Base-by-base conservation (phyloP, 352 stramenopile species). In the Phytopythium oedochilum region DNA sequence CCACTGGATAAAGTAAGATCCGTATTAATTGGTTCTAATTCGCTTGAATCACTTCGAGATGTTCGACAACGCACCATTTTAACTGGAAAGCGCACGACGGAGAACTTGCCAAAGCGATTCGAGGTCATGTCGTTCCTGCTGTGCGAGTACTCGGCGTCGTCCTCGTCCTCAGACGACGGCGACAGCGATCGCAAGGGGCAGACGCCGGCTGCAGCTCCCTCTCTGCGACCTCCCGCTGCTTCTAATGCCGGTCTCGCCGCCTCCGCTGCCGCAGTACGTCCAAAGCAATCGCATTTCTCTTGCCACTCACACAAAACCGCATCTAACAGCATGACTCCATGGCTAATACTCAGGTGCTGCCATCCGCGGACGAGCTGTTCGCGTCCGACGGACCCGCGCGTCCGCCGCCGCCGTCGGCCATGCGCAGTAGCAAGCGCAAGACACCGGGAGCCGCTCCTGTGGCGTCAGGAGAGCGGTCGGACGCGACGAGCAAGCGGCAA, bases 51-150 rank as follows among this genome's bases (percentile, higher is more conserved):
- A 29, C 22, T 31, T 48, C 42, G n/a, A n/a, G n/a, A n/a, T n/a
- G n/a, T n/a, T n/a, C n/a, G n/a, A n/a, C n/a, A n/a, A n/a, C n/a
- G n/a, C n/a, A n/a, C n/a, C n/a, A n/a, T n/a, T n/a, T n/a, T n/a
- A n/a, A n/a, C n/a, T n/a, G n/a, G n/a, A n/a, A n/a, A n/a, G n/a
- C n/a, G n/a, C n/a, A n/a, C n/a, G n/a, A n/a, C n/a, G n/a, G n/a
- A n/a, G n/a, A n/a, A n/a, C n/a, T n/a, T n/a, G n/a, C n/a, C n/a
- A n/a, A n/a, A n/a, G n/a, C n/a, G n/a, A n/a, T n/a, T n/a, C n/a
- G n/a, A n/a, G n/a, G n/a, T n/a, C n/a, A 76, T 75, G 64, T 88
- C 73, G 25, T 71, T 71, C 61, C 46, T 89, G 51, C 68, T 89
- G 1, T 79, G 74, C 29, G 77, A 77, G 23, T 83, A 88, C 51